Percentiles rank a stretch among this genome's conserved stretches.
Conservation (phyloP, 179 eudicot genomes). For the Heliamphora pulchella region DNA sequence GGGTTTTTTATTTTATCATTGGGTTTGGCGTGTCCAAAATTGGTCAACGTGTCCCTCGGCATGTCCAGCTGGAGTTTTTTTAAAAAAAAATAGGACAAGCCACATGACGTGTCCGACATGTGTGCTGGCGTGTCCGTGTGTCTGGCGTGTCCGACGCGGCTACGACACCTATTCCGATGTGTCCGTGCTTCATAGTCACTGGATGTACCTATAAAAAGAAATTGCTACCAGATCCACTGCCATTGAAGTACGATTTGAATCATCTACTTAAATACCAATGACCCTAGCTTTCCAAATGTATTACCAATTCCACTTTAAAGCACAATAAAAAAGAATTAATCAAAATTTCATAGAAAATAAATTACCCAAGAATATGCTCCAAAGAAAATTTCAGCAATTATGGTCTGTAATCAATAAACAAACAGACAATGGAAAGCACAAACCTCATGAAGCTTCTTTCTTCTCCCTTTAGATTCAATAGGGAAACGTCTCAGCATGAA, state of each 20-base stretch:
- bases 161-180: not conserved
- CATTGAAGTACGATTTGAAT: not conserved
- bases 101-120: too few species aligned
- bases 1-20: too few species aligned
- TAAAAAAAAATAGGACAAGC: too few species aligned
- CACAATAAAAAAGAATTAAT: not conserved
- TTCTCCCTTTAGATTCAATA: constrained; percentile 87
- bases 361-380: not conserved
- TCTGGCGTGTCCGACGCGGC: too few species aligned
- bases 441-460: constrained; percentile 88
- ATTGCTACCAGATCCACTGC: not conserved
- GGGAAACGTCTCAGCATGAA: constrained; percentile 79
- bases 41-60: too few species aligned
- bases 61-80: too few species aligned
- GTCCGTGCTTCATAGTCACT: not conserved
- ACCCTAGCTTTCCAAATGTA: not conserved
- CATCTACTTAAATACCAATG: not conserved
- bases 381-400: not conserved
- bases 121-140: too few species aligned
- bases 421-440: constrained; percentile 18
- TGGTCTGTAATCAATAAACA: not conserved
- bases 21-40: too few species aligned
- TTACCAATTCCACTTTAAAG: not conserved
- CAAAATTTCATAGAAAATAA: not conserved
- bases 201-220: not conserved